phyloP scores from a whole-genome alignment of 2,329 filamentous ascomycete species.

The Calonectria naviculata region DNA sequence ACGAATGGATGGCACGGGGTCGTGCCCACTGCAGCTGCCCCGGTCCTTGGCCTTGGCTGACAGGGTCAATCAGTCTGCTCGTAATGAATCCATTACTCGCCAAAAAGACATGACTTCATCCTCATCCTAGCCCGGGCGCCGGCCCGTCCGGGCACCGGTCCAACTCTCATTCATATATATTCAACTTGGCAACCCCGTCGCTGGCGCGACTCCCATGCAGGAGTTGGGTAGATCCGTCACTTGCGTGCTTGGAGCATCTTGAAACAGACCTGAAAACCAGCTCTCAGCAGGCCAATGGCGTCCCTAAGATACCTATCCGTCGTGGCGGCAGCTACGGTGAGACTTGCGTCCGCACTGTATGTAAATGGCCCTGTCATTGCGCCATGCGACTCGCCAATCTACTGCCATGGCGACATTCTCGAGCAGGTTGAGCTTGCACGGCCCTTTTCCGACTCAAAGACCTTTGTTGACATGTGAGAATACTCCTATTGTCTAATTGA shows the following conservation, averaged over 20 bases:
- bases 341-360: conserved; percentile 60
- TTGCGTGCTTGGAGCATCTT: background rate
- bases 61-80: background rate
- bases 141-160: background rate
- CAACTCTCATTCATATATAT: background rate
- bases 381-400: conserved; percentile 75
- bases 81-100: background rate
- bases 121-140: background rate
- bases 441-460: conserved; percentile 76
- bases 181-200: background rate
- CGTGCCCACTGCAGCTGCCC: background rate
- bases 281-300: conserved; percentile 36
- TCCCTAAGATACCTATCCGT: conserved; percentile 38
- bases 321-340: conserved; percentile 38
- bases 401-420: conserved; percentile 74
- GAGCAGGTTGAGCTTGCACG: conserved; percentile 70
- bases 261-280: background rate
- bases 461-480: conserved; percentile 75
- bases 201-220: background rate
- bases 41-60: conserved; percentile 9
- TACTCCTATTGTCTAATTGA: background rate
- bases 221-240: background rate
- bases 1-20: background rate
- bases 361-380: conserved; percentile 69
- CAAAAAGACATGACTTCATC: background rate